Conservation (phyloP, 2,329 filamentous ascomycete genomes). For the Fusarium poae region DNA sequence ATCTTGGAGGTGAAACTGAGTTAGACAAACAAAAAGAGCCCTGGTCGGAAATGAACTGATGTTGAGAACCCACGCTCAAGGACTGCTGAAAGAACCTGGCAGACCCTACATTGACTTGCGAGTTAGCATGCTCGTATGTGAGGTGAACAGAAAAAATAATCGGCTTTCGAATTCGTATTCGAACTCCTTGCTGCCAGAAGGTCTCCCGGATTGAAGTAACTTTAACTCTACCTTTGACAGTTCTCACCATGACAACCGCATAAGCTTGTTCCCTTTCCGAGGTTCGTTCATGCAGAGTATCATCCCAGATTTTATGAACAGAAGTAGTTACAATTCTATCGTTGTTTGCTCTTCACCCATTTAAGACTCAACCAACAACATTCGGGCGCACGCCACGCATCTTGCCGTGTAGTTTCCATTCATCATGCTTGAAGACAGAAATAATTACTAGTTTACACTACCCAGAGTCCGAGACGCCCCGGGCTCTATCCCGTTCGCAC, state of each 20-base stretch:
- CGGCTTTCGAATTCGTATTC: conserved; percentile 27
- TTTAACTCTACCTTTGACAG: background rate
- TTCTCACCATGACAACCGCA: background rate
- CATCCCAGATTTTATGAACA: background rate
- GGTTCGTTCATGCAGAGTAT: background rate
- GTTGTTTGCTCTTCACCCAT: conserved; percentile 4
- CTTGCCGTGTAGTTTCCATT: conserved; percentile 44
- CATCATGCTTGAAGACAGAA: conserved; percentile 50
- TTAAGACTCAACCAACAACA: background rate
- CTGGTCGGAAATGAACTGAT: conserved; percentile 10
- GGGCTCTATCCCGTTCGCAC: conserved; percentile 44
- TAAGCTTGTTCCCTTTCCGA: background rate
- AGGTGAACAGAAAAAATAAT: background rate
- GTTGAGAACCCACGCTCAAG: background rate
- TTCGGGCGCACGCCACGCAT: conserved; percentile 26
- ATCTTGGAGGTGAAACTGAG: too few species aligned
- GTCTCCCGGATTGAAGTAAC: background rate
- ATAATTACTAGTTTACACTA: conserved; percentile 52
- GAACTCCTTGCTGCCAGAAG: background rate
- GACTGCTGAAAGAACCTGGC: conserved; percentile 3
- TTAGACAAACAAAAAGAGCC: background rate
- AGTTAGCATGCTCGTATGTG: background rate
- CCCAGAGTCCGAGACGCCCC: conserved; percentile 44
- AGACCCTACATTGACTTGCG: background rate
- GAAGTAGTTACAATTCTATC: conserved; percentile 1